A percentile compares a stretch with the other conserved stretches of the same genome.
phyloP scores from a whole-genome alignment of 257 asterid genomes.

The Apocynum venetum region DNA sequence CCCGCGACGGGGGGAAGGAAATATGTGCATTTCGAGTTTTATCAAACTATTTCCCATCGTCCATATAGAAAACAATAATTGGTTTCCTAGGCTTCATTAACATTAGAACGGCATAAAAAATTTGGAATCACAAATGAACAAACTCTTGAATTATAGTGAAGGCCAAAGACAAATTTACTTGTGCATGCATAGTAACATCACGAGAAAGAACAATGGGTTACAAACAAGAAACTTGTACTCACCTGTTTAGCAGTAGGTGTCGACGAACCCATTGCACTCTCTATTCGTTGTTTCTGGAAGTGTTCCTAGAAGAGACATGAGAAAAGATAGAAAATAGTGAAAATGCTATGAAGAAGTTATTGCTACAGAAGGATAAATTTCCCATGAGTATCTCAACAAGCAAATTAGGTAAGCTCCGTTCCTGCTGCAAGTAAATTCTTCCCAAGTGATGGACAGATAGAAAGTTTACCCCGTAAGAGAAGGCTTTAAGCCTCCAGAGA shows the following conservation, averaged over 20 bases:
- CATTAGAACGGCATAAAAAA: background rate
- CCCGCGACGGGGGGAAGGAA: background rate
- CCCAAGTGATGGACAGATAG: background rate
- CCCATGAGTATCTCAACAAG: background rate
- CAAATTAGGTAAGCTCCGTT: background rate
- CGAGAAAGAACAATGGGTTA: background rate
- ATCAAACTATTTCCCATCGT: background rate
- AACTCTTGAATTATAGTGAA: background rate
- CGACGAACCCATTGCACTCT: slow-evolving; percentile 80
- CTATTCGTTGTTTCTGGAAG: slow-evolving; percentile 81
- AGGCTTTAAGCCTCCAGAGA: background rate
- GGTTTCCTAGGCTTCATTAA: background rate
- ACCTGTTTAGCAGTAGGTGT: slow-evolving; percentile 88
- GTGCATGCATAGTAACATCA: background rate
- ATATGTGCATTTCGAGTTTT: background rate
- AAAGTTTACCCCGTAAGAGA: background rate
- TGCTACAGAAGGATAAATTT: background rate
- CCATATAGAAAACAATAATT: background rate
- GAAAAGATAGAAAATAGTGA: background rate
- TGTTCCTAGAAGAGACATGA: slow-evolving; percentile 52
- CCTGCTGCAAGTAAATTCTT: background rate
- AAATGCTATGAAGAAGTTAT: background rate
- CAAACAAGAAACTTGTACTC: background rate
- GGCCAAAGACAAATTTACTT: background rate
- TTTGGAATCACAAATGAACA: background rate